Percentiles rank a stretch among this genome's conserved stretches.
These are phyloP conservation scores for Selaginella tamariscina DNA, from an alignment of 75 land plant genomes.

Conservation along the genomic window DNA sequence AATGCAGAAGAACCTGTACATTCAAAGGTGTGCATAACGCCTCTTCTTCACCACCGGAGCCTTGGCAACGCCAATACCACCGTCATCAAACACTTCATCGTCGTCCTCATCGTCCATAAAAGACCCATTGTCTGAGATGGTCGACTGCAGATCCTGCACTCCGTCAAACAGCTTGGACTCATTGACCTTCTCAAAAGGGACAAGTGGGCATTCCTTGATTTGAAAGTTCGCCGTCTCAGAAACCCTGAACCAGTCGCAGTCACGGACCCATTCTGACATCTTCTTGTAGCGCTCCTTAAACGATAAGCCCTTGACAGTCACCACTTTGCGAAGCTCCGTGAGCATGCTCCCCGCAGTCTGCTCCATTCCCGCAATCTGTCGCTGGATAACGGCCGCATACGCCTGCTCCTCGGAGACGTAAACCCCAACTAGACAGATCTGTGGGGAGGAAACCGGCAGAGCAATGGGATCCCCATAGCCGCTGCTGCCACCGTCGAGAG, in stretches of 20 bases:
- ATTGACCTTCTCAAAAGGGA: conserved; percentile 12
- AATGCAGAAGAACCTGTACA: neutral
- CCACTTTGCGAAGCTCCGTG: conserved; percentile 5
- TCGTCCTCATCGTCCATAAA: conserved; percentile 6
- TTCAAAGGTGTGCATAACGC: neutral
- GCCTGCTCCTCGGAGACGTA: conserved; percentile 11
- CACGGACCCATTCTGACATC: neutral
- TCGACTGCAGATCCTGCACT: conserved; percentile 1
- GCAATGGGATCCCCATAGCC: neutral
- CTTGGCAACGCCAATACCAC: neutral
- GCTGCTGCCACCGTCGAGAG: neutral
- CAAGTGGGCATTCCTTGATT: conserved; percentile 10
- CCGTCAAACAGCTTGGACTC: conserved; percentile 12
- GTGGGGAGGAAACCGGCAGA: neutral
- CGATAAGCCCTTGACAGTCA: neutral
- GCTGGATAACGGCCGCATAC: conserved; percentile 11
- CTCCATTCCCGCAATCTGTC: conserved; percentile 1
- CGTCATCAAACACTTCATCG: neutral
- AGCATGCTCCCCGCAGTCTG: neutral
- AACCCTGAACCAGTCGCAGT: neutral
- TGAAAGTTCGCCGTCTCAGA: conserved; percentile 3
- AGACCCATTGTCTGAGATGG: neutral
- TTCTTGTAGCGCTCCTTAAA: conserved; percentile 11
- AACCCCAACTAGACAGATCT: neutral
- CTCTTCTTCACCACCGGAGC: neutral